A percentile compares a stretch with the other conserved stretches of the same genome.
Evolutionary conservation across 2,329 filamentous ascomycete genomes (phyloP).

Genomic region (Coniella lustricola): DNA sequence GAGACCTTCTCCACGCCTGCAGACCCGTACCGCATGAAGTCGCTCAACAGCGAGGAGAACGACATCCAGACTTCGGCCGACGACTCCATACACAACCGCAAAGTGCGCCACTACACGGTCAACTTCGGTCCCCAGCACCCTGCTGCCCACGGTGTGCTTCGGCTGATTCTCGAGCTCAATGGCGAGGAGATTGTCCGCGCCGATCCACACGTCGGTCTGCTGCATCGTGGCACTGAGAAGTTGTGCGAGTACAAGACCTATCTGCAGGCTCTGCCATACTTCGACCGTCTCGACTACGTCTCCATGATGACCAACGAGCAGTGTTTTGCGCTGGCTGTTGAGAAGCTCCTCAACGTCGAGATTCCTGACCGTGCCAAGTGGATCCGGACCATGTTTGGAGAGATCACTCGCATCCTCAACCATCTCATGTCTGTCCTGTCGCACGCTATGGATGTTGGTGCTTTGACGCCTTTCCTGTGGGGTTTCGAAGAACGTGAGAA

Average conservation of each 20-base stretch:
- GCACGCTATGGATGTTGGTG: constrained; percentile 98
- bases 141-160: constrained; percentile 94
- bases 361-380: constrained; percentile 93
- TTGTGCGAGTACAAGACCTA: constrained; percentile 99
- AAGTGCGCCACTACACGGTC: constrained; percentile 98
- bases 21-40: constrained; percentile 41
- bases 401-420: constrained; percentile 90
- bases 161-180: constrained; percentile 93
- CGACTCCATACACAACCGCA: constrained; percentile 54
- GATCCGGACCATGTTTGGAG: constrained; percentile 91
- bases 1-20: constrained; percentile 47
- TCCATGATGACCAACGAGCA: constrained; percentile 99
- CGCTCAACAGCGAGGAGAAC: constrained; percentile 34
- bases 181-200: constrained; percentile 96
- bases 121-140: constrained; percentile 99
- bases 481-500: constrained; percentile 99
- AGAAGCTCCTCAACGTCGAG: constrained; percentile 96
- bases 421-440: constrained; percentile 97
- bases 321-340: constrained; percentile 88
- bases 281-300: constrained; percentile 97
- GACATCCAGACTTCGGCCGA: constrained; percentile 40
- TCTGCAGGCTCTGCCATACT: constrained; percentile 95
- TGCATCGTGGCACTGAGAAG: constrained; percentile 98
- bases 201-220: constrained; percentile 91
- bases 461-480: constrained; percentile 96